A percentile compares a stretch with the other conserved stretches of the same genome.
Conservation (phyloP, 2,329 filamentous ascomycete species). For the Penicillium thymicola region DNA sequence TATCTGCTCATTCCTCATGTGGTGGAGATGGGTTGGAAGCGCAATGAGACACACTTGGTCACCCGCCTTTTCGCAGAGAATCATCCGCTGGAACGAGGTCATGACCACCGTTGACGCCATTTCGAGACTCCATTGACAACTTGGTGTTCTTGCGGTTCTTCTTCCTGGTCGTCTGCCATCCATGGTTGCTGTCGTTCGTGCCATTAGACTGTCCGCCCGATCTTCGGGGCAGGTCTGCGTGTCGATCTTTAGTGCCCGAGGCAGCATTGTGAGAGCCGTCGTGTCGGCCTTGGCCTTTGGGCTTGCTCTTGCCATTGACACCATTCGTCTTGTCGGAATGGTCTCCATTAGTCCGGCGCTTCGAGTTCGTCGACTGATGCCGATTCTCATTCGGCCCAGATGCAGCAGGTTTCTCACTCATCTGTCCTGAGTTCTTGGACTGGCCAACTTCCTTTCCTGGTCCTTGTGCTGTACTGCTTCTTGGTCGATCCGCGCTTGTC, state of each 20-base stretch:
- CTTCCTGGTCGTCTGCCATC: slow-evolving; percentile 48
- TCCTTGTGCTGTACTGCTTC: slow-evolving; percentile 14
- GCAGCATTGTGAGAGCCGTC: slow-evolving; percentile 24
- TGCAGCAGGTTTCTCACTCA: slow-evolving; percentile 23
- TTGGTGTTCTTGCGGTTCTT: slow-evolving; percentile 41
- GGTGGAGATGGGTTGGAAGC: background rate
- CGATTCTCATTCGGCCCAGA: slow-evolving; percentile 26
- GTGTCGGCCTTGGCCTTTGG: slow-evolving; percentile 30
- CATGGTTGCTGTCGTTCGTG: slow-evolving; percentile 23
- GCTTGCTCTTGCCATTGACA: slow-evolving; percentile 32
- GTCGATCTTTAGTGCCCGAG: slow-evolving; percentile 28
- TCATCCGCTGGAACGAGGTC: slow-evolving; percentile 44
- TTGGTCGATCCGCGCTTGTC: slow-evolving; percentile 25
- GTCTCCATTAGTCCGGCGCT: slow-evolving; percentile 35
- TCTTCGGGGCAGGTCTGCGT: slow-evolving; percentile 29
- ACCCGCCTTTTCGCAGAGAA: slow-evolving; percentile 46
- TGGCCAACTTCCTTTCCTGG: slow-evolving; percentile 32
- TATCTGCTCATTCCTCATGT: background rate
- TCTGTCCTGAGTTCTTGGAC: slow-evolving; percentile 24
- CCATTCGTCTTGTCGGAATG: slow-evolving; percentile 36
- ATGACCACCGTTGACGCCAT: slow-evolving; percentile 27
- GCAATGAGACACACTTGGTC: slow-evolving; percentile 13
- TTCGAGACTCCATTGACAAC: slow-evolving; percentile 31
- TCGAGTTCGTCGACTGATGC: slow-evolving; percentile 29
- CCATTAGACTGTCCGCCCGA: slow-evolving; percentile 26